Base-by-base conservation (phyloP, 2,329 filamentous ascomycete species). In the Hypoxylon sp. region DNA sequence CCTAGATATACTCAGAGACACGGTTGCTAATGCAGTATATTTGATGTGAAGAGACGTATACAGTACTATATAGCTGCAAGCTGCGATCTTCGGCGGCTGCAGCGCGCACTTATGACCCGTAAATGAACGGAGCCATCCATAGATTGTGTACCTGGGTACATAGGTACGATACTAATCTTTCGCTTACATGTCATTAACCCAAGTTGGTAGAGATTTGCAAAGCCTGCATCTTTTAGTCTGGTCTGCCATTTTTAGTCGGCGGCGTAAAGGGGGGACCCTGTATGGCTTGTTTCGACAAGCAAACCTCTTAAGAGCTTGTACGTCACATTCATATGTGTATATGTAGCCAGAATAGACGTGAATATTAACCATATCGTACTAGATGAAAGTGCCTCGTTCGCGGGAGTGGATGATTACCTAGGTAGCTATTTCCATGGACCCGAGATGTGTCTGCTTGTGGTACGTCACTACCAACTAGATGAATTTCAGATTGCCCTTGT, bases 11-110 rank as follows among this genome's bases (percentile, higher is more conserved):
- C 62, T 68, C 61, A 67, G 66, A 60, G 50, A 64, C 66, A 51
- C 51, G 47, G 46, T 63, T 43, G 22, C 39, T 48, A 47, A 56
- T 50, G 37, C 34, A 51, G 39, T 15, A 53, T 24, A 50, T 46
- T 57, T 52, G 7, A 34, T 20, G 26, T 30, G n/a, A 56, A 60
- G 43, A n/a, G 30, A 30, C 26, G 41, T 51, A 41, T 11, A 41
- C 49, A n/a, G n/a, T n/a, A n/a, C n/a, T n/a, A n/a, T 41, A 54
- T 49, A 37, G 46, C 56, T 61, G 56, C 61, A 59, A 51, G 59
- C 62, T 67, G 65, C 70, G 68, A 68, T 71, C 64, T 70, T 72
- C 64, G 71, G 71, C 71, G 69, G 70, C 69, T 72, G 72, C 68
- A 67, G 61, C 65, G 60, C 59, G 56, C 60, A 66, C 64, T 67